phyloP scores from a whole-genome alignment of 257 asterid species.

The Linderniella brevidens region DNA sequence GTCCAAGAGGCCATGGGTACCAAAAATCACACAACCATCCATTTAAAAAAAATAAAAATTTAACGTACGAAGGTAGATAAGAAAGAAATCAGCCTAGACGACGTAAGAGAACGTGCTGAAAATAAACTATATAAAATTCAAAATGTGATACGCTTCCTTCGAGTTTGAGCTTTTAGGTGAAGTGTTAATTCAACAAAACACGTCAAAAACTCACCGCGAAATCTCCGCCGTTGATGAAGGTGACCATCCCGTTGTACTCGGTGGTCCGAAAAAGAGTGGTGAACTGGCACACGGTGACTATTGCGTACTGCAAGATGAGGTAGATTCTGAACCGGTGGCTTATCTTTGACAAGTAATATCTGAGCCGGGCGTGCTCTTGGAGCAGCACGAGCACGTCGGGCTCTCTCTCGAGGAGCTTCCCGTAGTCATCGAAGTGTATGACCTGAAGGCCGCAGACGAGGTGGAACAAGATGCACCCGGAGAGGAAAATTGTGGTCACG shows the following conservation, averaged over 20 bases:
- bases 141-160: too few species aligned
- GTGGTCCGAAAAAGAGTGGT: slow-evolving; percentile 58
- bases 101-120: not conserved
- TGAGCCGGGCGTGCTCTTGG: slow-evolving; percentile 62
- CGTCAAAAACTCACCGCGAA: slow-evolving; percentile 50
- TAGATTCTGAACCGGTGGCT: slow-evolving; percentile 82
- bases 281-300: slow-evolving; percentile 60
- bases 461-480: slow-evolving; percentile 48
- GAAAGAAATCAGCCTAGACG: too few species aligned
- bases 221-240: slow-evolving; percentile 69
- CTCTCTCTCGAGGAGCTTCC: slow-evolving; percentile 61
- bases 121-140: not conserved
- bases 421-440: slow-evolving; percentile 68
- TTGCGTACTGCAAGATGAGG: slow-evolving; percentile 55
- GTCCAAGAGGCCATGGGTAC: too few species aligned
- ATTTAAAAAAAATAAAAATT: too few species aligned
- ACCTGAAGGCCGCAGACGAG: slow-evolving; percentile 69
- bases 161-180: too few species aligned
- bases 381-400: slow-evolving; percentile 31
- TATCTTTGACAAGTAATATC: slow-evolving; percentile 56
- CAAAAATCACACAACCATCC: too few species aligned
- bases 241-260: slow-evolving; percentile 36
- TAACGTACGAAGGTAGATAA: too few species aligned
- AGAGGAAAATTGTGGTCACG: slow-evolving; percentile 31
- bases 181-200: not conserved